phyloP scores from a whole-genome alignment of 257 asterid species.

The Jacaranda mimosifolia region DNA sequence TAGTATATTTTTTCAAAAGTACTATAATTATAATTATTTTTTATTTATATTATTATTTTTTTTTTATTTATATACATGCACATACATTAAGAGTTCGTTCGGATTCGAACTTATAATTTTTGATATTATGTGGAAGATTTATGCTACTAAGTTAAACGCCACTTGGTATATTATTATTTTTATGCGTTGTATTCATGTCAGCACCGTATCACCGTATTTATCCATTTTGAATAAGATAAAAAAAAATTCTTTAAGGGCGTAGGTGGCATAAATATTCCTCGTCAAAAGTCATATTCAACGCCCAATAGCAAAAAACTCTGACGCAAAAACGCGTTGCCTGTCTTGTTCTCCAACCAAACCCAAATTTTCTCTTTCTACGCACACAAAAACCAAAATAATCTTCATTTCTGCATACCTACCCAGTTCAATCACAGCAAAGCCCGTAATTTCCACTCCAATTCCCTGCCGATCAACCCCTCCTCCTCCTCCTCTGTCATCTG shows the following conservation, averaged over 20 bases:
- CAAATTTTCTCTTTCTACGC: constrained; percentile 37
- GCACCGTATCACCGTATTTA: background rate
- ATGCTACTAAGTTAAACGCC: too few relatives aligned
- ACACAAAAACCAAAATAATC: constrained; percentile 5
- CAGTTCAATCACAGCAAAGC: constrained; percentile 41
- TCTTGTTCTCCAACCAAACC: constrained; percentile 49
- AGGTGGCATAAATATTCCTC: background rate
- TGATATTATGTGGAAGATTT: too few relatives aligned
- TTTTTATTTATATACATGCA: too few relatives aligned
- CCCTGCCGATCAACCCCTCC: constrained; percentile 31
- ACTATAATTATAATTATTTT: too few relatives aligned
- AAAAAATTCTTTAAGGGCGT: constrained; percentile 31
- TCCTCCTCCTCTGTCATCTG: constrained; percentile 28
- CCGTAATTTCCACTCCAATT: constrained; percentile 35
- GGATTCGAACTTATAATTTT: too few relatives aligned
- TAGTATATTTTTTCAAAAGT: too few relatives aligned
- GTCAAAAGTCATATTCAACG: constrained; percentile 42
- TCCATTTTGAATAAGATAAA: background rate
- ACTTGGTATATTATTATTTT: too few relatives aligned
- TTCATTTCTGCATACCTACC: constrained; percentile 20
- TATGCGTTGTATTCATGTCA: too few relatives aligned
- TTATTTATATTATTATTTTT: too few relatives aligned
- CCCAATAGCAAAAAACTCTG: constrained; percentile 7
- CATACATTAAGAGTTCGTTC: too few relatives aligned
- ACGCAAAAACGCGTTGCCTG: constrained; percentile 45